Percentiles rank a stretch among this genome's conserved stretches.
These are phyloP conservation scores for Punica granatum DNA, from an alignment of 345 rosid genomes.

Conservation along the genomic window DNA sequence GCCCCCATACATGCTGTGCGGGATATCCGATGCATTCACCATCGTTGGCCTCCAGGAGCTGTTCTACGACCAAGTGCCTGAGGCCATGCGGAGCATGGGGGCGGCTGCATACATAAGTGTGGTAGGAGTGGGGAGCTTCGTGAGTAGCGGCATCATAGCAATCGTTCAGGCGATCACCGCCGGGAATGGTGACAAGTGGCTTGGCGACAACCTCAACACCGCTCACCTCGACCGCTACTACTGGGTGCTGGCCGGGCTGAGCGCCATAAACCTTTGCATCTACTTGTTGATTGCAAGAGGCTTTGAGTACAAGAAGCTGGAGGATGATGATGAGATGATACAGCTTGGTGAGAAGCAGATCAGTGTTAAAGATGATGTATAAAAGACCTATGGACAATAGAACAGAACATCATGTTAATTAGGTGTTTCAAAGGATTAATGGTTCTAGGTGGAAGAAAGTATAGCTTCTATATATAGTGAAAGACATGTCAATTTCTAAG, in stretches of 20 bases:
- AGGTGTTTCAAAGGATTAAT: neutral
- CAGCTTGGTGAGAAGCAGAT: neutral
- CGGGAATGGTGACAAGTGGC: conserved; percentile 43
- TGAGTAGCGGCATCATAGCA: conserved; percentile 48
- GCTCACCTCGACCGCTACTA: conserved; percentile 58
- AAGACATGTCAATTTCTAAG: neutral
- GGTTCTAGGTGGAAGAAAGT: neutral
- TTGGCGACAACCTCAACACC: conserved; percentile 56
- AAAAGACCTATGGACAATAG: neutral
- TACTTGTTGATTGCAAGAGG: conserved; percentile 42
- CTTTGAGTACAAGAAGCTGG: conserved; percentile 65
- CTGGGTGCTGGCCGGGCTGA: conserved; percentile 63
- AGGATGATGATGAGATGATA: neutral
- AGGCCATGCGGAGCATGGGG: conserved; percentile 70
- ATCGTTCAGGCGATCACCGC: conserved; percentile 39
- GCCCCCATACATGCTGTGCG: conserved; percentile 68
- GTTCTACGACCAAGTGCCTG: conserved; percentile 91
- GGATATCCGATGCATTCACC: conserved; percentile 54
- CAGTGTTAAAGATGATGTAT: neutral
- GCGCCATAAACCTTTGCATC: conserved; percentile 46
- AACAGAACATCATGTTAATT: neutral
- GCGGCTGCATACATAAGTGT: conserved; percentile 66
- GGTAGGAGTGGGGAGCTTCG: conserved; percentile 69
- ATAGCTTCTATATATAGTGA: neutral
- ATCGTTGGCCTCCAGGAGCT: conserved; percentile 79